phyloP scores from a whole-genome alignment of 2,329 filamentous ascomycete species.

The Fusarium sp. region DNA sequence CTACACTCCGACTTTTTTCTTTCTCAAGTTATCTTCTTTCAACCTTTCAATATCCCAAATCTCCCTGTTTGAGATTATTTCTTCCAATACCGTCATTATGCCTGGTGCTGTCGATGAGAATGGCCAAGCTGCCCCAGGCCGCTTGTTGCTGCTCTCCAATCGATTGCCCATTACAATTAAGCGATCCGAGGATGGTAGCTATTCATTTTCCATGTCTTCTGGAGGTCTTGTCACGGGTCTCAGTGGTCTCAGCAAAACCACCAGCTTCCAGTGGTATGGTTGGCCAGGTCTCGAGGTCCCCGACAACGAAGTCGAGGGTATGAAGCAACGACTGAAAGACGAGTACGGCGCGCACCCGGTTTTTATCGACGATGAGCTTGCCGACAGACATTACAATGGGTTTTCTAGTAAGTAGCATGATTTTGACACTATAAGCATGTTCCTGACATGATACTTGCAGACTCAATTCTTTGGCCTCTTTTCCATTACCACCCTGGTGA shows the following conservation, averaged over 20 bases:
- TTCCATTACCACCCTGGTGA: constrained; percentile 99
- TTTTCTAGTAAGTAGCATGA: constrained; percentile 80
- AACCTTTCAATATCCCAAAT: neutral
- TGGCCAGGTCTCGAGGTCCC: constrained; percentile 96
- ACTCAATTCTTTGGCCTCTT: constrained; percentile 97
- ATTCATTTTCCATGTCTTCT: constrained; percentile 95
- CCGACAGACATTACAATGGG: constrained; percentile 96
- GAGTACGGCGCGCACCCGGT: constrained; percentile 92
- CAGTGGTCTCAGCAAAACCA: constrained; percentile 90
- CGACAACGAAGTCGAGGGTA: constrained; percentile 77
- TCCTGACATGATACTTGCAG: constrained; percentile 54
- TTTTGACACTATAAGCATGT: neutral
- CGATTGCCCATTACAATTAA: constrained; percentile 97
- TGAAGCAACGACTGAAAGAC: constrained; percentile 82
- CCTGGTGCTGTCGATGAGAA: constrained; percentile 49
- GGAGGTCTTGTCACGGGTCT: constrained; percentile 94
- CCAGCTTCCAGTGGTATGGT: constrained; percentile 97
- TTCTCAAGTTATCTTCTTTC: constrained; percentile 1
- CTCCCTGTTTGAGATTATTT: neutral
- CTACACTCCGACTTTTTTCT: constrained; percentile 1
- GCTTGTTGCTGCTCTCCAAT: constrained; percentile 89
- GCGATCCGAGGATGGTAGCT: constrained; percentile 88
- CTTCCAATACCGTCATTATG: constrained; percentile 43
- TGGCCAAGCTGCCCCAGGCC: constrained; percentile 51
- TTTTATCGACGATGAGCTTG: constrained; percentile 92